These are phyloP conservation scores for Achaetomiella virescens DNA, from an alignment of 495 filamentous ascomycete species.

Conservation along the genomic window DNA sequence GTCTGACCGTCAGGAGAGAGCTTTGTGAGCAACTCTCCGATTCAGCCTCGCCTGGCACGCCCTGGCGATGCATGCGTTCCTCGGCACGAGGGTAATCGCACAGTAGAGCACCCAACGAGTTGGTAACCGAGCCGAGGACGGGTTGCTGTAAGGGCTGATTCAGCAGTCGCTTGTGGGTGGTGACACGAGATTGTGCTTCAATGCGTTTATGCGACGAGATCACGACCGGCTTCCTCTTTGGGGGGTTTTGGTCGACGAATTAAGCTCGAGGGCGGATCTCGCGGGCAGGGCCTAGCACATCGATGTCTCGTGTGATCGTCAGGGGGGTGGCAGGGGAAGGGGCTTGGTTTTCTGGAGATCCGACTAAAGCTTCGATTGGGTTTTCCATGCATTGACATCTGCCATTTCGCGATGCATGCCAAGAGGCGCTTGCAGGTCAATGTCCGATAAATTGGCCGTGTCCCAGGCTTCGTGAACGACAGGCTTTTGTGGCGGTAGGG, in stretches of 20 bases:
- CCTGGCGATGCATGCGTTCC: not conserved
- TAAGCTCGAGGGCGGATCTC: not conserved
- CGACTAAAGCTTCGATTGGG: constrained; percentile 3
- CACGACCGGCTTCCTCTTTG: not conserved
- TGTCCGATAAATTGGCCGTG: not conserved
- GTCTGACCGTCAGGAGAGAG: too few species aligned
- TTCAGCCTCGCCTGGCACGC: not conserved
- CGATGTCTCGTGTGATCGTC: not conserved
- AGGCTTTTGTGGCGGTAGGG: not conserved
- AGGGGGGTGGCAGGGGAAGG: not conserved
- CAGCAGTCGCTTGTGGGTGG: constrained; percentile 18
- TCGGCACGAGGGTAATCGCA: constrained; percentile 22
- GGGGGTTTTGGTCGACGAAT: not conserved
- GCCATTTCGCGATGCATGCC: not conserved
- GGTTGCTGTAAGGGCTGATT: constrained; percentile 21
- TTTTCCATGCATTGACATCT: constrained; percentile 7
- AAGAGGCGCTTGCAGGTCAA: constrained; percentile 8
- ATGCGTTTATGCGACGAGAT: constrained; percentile 32
- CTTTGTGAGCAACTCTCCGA: not conserved
- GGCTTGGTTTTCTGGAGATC: not conserved
- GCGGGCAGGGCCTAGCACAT: not conserved
- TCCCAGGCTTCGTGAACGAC: not conserved
- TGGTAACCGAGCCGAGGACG: constrained; percentile 15
- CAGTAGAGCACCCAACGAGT: constrained; percentile 20
- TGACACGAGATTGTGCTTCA: constrained; percentile 26